Evolutionary conservation across 441 rosid species (phyloP).

Genomic region (Croton setiger): DNA sequence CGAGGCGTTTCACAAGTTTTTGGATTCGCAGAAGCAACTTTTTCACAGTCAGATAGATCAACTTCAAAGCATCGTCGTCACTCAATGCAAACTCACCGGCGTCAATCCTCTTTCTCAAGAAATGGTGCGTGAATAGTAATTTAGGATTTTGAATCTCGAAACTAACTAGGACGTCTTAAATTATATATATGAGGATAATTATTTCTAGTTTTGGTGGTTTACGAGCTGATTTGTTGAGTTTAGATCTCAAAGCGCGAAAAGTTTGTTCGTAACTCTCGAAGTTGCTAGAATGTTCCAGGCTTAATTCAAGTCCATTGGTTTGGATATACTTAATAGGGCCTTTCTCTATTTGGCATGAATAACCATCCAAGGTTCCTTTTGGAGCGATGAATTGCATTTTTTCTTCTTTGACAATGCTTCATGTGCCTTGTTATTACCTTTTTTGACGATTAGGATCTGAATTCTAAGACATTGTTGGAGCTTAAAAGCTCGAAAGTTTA

Average conservation of each 20-base stretch:
- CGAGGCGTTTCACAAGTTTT: conserved; percentile 55
- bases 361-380: not conserved
- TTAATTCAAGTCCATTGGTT: not conserved
- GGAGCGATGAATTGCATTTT: not conserved
- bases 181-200: not conserved
- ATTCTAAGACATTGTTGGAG: not conserved
- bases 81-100: conserved; percentile 93
- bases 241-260: not conserved
- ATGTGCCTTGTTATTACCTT: not conserved
- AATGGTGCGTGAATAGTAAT: conserved; percentile 53
- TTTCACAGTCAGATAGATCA: conserved; percentile 88
- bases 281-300: not conserved
- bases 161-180: not conserved
- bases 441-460: not conserved
- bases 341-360: not conserved
- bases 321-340: not conserved
- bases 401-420: not conserved
- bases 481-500: not conserved
- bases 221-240: not conserved
- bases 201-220: not conserved
- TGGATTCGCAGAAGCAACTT: conserved; percentile 68
- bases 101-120: conserved; percentile 99
- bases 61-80: conserved; percentile 69
- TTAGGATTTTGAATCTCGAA: not conserved
- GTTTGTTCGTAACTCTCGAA: not conserved